Conservation (phyloP, 2,329 filamentous ascomycete species). For the Ampelomyces quisqualis region DNA sequence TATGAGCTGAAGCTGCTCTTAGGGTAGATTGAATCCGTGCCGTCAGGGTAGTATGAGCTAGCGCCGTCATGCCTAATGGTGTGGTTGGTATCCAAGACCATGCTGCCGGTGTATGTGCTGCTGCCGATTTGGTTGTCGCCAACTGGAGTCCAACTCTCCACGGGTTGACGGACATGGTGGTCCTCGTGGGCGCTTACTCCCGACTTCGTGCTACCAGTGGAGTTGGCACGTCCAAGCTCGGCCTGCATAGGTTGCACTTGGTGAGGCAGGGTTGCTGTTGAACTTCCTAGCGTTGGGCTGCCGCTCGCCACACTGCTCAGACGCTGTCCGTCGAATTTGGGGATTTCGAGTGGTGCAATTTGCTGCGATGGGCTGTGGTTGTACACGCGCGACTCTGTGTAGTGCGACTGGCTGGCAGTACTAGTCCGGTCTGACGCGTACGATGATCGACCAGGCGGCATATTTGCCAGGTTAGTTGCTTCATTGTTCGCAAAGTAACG, state of each 20-base stretch:
- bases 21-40: slow-evolving; percentile 39
- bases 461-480: slow-evolving; percentile 55
- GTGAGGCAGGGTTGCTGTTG: slow-evolving; percentile 46
- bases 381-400: slow-evolving; percentile 56
- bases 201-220: slow-evolving; percentile 39
- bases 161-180: slow-evolving; percentile 32
- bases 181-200: slow-evolving; percentile 35
- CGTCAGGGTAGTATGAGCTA: slow-evolving; percentile 46
- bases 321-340: slow-evolving; percentile 58
- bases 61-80: slow-evolving; percentile 55
- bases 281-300: slow-evolving; percentile 68
- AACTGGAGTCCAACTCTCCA: slow-evolving; percentile 43
- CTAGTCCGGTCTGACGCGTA: slow-evolving; percentile 45
- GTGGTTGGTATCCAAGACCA: slow-evolving; percentile 47
- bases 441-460: slow-evolving; percentile 56
- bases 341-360: slow-evolving; percentile 63
- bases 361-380: slow-evolving; percentile 66
- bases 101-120: slow-evolving; percentile 49
- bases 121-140: slow-evolving; percentile 42
- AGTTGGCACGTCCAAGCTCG: slow-evolving; percentile 42
- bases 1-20: slow-evolving; percentile 59
- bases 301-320: slow-evolving; percentile 67
- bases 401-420: slow-evolving; percentile 41
- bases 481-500: slow-evolving; percentile 75
- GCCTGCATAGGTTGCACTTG: slow-evolving; percentile 41